Evolutionary conservation across 2,329 filamentous ascomycete genomes (phyloP).

Genomic region (Aspergillus carbonarius): DNA sequence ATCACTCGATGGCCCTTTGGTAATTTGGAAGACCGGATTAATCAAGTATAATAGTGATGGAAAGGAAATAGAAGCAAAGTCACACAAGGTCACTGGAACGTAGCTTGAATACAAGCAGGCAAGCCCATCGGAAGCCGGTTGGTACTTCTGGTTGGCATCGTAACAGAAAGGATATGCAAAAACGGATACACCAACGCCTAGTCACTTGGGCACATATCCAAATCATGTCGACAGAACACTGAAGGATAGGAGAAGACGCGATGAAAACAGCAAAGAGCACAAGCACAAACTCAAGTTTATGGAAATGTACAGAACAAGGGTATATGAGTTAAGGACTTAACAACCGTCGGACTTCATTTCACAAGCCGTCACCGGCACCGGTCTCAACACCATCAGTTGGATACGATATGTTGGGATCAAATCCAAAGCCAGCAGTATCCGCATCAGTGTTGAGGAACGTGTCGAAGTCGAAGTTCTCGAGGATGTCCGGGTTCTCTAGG

Average conservation of each 20-base stretch:
- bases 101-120: slow-evolving; percentile 14
- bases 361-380: slow-evolving; percentile 39
- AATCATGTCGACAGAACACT: slow-evolving; percentile 25
- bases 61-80: slow-evolving; percentile 24
- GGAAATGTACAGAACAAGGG: slow-evolving; percentile 42
- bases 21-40: slow-evolving; percentile 15
- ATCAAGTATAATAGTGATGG: slow-evolving; percentile 30
- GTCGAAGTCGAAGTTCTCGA: slow-evolving; percentile 64
- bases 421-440: slow-evolving; percentile 43
- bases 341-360: slow-evolving; percentile 34
- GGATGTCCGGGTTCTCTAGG: slow-evolving; percentile 47
- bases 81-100: slow-evolving; percentile 23
- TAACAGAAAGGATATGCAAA: slow-evolving; percentile 28
- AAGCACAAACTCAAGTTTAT: slow-evolving; percentile 19
- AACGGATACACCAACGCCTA: slow-evolving; percentile 38
- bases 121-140: slow-evolving; percentile 16
- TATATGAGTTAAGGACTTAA: slow-evolving; percentile 39
- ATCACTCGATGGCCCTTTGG: slow-evolving; percentile 9
- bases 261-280: slow-evolving; percentile 14
- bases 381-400: slow-evolving; percentile 45
- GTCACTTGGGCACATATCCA: slow-evolving; percentile 34
- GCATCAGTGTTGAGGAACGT: slow-evolving; percentile 62
- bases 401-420: slow-evolving; percentile 42
- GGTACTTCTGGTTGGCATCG: slow-evolving; percentile 12
- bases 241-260: slow-evolving; percentile 16